Evolutionary conservation across 352 stramenopile genomes (phyloP).

Genomic region (Phytophthora brassicae): DNA sequence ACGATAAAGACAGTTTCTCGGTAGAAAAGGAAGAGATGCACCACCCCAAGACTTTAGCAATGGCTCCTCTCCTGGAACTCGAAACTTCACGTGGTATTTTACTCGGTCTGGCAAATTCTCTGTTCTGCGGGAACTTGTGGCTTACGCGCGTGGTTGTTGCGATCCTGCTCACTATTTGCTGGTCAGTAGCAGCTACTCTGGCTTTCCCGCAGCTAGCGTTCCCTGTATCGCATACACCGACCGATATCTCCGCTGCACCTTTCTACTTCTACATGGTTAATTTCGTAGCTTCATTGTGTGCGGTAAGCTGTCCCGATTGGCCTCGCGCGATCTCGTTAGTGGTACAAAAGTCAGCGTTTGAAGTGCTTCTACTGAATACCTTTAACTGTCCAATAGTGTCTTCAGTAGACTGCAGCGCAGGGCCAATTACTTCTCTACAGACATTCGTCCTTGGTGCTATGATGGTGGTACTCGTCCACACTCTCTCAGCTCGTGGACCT

Average conservation of each 20-base stretch:
- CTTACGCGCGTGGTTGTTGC: conserved; percentile 25
- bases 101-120: conserved; percentile 25
- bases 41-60: conserved; percentile 16
- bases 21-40: conserved; percentile 22
- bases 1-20: conserved; percentile 42
- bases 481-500: conserved; percentile 23
- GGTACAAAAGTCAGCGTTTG: conserved; percentile 43
- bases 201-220: conserved; percentile 30
- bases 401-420: conserved; percentile 12
- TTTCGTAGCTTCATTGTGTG: conserved; percentile 34
- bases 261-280: conserved; percentile 46
- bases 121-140: conserved; percentile 34
- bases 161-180: conserved; percentile 27
- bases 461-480: conserved; percentile 34
- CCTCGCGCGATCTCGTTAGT: conserved; percentile 33
- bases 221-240: conserved; percentile 33
- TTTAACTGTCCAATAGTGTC: conserved; percentile 38
- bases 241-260: conserved; percentile 29
- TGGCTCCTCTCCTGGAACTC: conserved; percentile 30
- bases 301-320: conserved; percentile 34
- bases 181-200: conserved; percentile 33
- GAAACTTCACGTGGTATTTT: conserved; percentile 30
- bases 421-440: conserved; percentile 37
- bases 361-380: conserved; percentile 42
- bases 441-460: conserved; percentile 37